phyloP scores from a whole-genome alignment of 768 basidiomycete genomes.

The Calocybe cyanea region DNA sequence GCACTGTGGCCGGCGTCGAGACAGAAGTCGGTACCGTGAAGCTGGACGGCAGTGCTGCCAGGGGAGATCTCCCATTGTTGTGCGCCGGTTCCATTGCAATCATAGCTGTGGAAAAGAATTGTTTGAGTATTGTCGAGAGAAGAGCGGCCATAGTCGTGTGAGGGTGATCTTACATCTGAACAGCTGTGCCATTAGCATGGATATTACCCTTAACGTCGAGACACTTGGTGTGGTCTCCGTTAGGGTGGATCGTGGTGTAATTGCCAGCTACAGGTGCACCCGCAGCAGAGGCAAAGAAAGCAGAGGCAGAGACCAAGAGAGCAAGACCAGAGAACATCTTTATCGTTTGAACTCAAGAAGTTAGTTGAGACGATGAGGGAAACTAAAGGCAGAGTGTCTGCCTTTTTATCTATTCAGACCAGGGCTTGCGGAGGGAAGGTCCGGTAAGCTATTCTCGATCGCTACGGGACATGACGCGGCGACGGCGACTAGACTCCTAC shows the following conservation, averaged over 20 bases:
- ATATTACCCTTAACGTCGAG: slow-evolving; percentile 26
- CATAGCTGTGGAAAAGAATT: background rate
- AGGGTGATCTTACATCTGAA: slow-evolving; percentile 27
- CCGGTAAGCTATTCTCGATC: no score
- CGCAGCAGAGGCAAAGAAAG: background rate
- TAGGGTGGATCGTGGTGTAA: slow-evolving; percentile 19
- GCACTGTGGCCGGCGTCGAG: slow-evolving; percentile 29
- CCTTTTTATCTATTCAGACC: no score
- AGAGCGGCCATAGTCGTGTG: background rate
- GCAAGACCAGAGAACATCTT: background rate
- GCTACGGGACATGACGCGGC: no score
- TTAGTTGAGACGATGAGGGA: no score
- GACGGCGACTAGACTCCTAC: no score
- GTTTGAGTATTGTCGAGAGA: no score
- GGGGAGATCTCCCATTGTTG: slow-evolving; percentile 26
- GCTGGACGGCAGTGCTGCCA: slow-evolving; percentile 24
- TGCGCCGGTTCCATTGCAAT: slow-evolving; percentile 7
- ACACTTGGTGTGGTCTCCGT: slow-evolving; percentile 21
- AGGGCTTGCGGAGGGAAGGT: no score
- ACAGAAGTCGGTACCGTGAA: slow-evolving; percentile 30
- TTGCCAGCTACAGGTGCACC: slow-evolving; percentile 1
- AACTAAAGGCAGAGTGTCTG: no score
- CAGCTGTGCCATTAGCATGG: slow-evolving; percentile 26
- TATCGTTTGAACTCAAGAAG: no score
- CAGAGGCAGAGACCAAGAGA: background rate